phyloP scores from a whole-genome alignment of 2,329 filamentous ascomycete genomes.

The Xylariaceae sp. region DNA sequence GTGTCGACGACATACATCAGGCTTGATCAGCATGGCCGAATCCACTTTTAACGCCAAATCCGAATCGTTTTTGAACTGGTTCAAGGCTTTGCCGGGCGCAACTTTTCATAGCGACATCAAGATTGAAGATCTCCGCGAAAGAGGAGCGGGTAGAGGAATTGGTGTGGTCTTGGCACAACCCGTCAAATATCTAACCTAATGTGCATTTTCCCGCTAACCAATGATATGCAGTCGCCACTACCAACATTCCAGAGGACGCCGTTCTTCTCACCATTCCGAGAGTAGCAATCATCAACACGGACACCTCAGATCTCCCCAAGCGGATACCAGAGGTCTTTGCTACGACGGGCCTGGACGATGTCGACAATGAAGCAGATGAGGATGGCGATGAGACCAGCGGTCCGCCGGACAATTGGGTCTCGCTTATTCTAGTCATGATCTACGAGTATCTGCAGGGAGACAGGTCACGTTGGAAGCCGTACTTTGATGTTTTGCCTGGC shows the following conservation, averaged over 20 bases:
- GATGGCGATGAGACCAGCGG: constrained; percentile 35
- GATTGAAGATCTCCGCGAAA: constrained; percentile 55
- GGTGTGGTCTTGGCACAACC: constrained; percentile 39
- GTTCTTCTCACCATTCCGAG: constrained; percentile 81
- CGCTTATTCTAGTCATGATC: constrained; percentile 75
- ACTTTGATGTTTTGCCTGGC: constrained; percentile 73
- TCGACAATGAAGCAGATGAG: constrained; percentile 43
- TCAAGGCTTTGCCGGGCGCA: constrained; percentile 53
- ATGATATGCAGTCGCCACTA: constrained; percentile 63
- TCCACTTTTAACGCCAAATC: constrained; percentile 47
- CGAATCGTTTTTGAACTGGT: constrained; percentile 56
- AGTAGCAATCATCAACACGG: constrained; percentile 67
- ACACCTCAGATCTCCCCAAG: constrained; percentile 69
- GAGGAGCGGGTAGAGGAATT: constrained; percentile 58
- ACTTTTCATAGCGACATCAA: constrained; percentile 56
- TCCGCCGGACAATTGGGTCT: constrained; percentile 57
- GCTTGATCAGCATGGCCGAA: constrained; percentile 34
- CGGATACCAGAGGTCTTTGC: constrained; percentile 58
- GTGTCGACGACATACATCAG: not conserved
- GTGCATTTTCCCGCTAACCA: constrained; percentile 23
- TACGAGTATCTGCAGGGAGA: constrained; percentile 68
- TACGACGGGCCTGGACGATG: constrained; percentile 39
- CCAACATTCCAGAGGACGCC: constrained; percentile 73
- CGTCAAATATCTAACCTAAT: not conserved
- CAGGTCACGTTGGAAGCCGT: constrained; percentile 73